These are phyloP conservation scores for Sporothrix luriei DNA, from an alignment of 2,329 filamentous ascomycete species.

Conservation along the genomic window DNA sequence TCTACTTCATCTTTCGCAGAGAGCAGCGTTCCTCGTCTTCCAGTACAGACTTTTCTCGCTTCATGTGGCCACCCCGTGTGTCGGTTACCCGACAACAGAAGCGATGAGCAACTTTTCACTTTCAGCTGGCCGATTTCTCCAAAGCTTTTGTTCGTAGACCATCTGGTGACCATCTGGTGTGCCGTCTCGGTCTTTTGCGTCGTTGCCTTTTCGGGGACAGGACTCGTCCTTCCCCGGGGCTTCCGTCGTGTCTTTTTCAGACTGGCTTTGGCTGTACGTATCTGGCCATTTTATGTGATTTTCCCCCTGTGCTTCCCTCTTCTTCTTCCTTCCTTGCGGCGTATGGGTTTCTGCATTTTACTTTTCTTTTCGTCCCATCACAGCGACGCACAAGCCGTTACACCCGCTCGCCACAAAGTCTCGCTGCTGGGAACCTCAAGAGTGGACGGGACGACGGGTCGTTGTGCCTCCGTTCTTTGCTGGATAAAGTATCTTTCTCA, in stretches of 20 bases:
- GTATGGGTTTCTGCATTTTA: background rate
- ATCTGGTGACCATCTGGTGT: too few species aligned
- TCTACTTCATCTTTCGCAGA: background rate
- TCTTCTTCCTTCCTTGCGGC: background rate
- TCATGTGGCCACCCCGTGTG: background rate
- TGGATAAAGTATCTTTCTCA: background rate
- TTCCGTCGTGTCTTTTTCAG: background rate
- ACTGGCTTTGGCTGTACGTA: background rate
- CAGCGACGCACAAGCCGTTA: slow-evolving; percentile 19
- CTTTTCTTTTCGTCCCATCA: slow-evolving; percentile 22
- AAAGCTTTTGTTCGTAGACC: background rate
- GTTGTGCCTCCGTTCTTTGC: background rate
- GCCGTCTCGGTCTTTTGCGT: background rate
- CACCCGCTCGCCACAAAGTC: slow-evolving; percentile 25
- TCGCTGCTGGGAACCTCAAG: slow-evolving; percentile 18
- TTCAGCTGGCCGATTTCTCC: background rate
- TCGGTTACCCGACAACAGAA: background rate
- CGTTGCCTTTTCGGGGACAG: background rate
- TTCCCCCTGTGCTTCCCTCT: background rate
- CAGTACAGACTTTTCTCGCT: background rate
- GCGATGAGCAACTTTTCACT: slow-evolving; percentile 11
- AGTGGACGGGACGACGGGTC: background rate
- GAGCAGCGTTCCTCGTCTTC: background rate
- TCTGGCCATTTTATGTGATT: background rate
- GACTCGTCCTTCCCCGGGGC: slow-evolving; percentile 2